phyloP scores from a whole-genome alignment of 306 rosid species.

The Canavalia gladiata region DNA sequence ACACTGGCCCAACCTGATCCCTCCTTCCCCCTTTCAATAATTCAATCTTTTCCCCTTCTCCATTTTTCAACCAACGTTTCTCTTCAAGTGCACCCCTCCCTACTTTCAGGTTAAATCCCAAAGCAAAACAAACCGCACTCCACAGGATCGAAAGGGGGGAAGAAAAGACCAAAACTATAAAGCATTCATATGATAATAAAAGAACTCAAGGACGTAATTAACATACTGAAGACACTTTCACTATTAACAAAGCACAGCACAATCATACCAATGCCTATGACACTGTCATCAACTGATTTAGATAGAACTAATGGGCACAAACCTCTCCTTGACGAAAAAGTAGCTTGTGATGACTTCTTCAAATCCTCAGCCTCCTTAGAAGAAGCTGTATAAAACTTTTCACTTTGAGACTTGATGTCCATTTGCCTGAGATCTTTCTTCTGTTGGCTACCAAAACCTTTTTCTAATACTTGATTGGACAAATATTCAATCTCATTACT shows the following conservation, averaged over 20 bases:
- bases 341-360: constrained; percentile 36
- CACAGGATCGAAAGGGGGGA: neutral
- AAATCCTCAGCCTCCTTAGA: constrained; percentile 38
- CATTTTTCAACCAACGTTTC: constrained; percentile 6
- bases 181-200: neutral
- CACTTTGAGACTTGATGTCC: constrained; percentile 39
- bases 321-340: constrained; percentile 65
- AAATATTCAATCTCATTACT: constrained; percentile 58
- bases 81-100: neutral
- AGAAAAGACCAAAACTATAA: neutral
- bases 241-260: neutral
- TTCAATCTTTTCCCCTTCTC: neutral
- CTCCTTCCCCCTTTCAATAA: no score
- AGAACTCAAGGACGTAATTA: neutral
- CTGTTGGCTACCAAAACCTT: constrained; percentile 43
- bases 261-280: neutral
- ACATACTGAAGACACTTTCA: neutral
- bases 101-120: neutral
- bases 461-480: constrained; percentile 43
- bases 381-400: constrained; percentile 45
- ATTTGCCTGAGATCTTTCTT: constrained; percentile 43
- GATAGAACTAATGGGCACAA: constrained; percentile 43
- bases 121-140: neutral
- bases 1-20: no score
- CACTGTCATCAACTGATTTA: constrained; percentile 20